Evolutionary conservation across 2,329 filamentous ascomycete genomes (phyloP).

Genomic region (Colletotrichum sojae): DNA sequence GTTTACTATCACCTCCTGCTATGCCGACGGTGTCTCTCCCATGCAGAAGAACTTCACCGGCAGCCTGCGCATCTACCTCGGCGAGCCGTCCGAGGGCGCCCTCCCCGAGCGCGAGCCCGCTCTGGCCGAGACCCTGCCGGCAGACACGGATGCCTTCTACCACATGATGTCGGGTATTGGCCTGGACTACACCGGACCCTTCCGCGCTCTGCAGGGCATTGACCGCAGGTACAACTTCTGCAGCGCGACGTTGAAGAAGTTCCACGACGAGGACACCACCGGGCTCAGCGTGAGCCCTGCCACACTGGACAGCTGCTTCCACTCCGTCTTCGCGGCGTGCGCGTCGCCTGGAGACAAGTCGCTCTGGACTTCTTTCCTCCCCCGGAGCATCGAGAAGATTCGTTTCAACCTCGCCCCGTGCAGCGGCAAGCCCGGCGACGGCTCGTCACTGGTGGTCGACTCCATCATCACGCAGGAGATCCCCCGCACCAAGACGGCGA

Average conservation of each 20-base stretch:
- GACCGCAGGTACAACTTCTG: constrained; percentile 39
- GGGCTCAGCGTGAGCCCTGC: constrained; percentile 51
- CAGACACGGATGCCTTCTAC: constrained; percentile 44
- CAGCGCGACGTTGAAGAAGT: constrained; percentile 40
- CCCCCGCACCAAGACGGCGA: constrained; percentile 42
- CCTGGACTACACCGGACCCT: constrained; percentile 42
- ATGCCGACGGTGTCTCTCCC: constrained; percentile 32
- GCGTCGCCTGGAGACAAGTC: constrained; percentile 51
- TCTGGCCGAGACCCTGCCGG: constrained; percentile 38
- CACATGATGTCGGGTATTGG: constrained; percentile 41
- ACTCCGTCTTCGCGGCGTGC: constrained; percentile 51
- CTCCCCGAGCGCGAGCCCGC: constrained; percentile 40
- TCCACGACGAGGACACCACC: constrained; percentile 44
- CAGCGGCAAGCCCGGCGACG: constrained; percentile 22
- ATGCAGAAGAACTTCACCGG: constrained; percentile 42
- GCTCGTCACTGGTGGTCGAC: constrained; percentile 47
- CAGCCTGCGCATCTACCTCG: constrained; percentile 42
- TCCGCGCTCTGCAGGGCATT: constrained; percentile 42
- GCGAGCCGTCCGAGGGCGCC: constrained; percentile 39
- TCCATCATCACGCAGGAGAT: constrained; percentile 49
- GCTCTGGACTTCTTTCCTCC: constrained; percentile 51
- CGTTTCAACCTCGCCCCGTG: constrained; percentile 38
- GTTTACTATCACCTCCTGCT: constrained; percentile 40
- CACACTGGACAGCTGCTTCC: constrained; percentile 53
- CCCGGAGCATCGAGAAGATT: constrained; percentile 45